Percentiles rank a stretch among this genome's conserved stretches.
Conservation (phyloP, 192 early-diverging fungal species). For the Anaeromyces robustus region DNA sequence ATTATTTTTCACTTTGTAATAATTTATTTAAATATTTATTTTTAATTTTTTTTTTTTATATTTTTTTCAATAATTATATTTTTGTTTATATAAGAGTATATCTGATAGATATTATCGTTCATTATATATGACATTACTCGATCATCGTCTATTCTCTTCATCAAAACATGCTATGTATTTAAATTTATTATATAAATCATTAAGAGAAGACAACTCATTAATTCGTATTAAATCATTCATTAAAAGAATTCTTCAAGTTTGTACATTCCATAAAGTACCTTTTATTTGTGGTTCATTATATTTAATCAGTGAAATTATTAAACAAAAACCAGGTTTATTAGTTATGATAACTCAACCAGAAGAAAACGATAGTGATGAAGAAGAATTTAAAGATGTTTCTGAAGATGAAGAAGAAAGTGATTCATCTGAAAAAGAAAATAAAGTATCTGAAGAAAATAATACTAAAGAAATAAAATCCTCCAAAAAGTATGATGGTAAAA, state of each 20-base stretch:
- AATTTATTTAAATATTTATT: too few species aligned
- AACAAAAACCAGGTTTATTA: slow-evolving; percentile 35
- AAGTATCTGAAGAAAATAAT: slow-evolving; percentile 3
- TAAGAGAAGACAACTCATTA: slow-evolving; percentile 54
- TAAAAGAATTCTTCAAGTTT: slow-evolving; percentile 71
- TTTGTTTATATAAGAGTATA: slow-evolving; percentile 26
- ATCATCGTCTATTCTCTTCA: slow-evolving; percentile 52
- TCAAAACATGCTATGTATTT: slow-evolving; percentile 89
- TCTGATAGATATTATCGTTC: slow-evolving; percentile 83
- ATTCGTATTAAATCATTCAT: slow-evolving; percentile 67
- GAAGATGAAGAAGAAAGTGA: slow-evolving; percentile 24
- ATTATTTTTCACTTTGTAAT: too few species aligned
- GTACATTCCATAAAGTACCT: slow-evolving; percentile 49
- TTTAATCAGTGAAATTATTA: slow-evolving; percentile 55
- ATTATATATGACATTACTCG: slow-evolving; percentile 75
- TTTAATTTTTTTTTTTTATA: too few species aligned
- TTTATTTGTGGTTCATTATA: slow-evolving; percentile 78
- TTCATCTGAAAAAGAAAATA: not conserved
- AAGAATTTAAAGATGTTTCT: slow-evolving; percentile 36
- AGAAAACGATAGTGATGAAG: slow-evolving; percentile 48
- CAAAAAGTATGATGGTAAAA: slow-evolving; percentile 57
- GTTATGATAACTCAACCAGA: slow-evolving; percentile 49
- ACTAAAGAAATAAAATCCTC: not conserved
- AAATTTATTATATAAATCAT: slow-evolving; percentile 73
- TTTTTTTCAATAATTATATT: too few species aligned